phyloP scores from a whole-genome alignment of 2,329 filamentous ascomycete genomes.

The Amylocarpus encephaloides region DNA sequence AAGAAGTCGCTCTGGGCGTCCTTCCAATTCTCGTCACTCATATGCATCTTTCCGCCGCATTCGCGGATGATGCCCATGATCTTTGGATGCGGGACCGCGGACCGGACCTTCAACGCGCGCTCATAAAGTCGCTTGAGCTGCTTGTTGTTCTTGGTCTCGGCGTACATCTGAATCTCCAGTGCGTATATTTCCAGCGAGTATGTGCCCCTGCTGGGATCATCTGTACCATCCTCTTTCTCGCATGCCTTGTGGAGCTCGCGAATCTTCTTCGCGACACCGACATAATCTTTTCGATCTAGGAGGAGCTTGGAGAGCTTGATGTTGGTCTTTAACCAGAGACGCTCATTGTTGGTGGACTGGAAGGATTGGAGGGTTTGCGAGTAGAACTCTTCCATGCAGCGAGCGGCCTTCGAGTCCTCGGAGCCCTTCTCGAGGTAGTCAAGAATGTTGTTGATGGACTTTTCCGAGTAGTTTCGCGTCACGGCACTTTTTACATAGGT shows the following conservation, averaged over 20 bases:
- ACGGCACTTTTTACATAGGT: conserved; percentile 97
- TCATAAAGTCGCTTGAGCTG: conserved; percentile 90
- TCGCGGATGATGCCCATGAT: conserved; percentile 99
- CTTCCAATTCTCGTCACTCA: conserved; percentile 99
- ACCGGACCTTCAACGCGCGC: conserved; percentile 82
- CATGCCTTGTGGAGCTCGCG: conserved; percentile 85
- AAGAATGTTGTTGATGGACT: conserved; percentile 99
- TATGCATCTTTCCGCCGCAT: conserved; percentile 99
- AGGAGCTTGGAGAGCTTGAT: conserved; percentile 92
- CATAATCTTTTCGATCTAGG: conserved; percentile 85
- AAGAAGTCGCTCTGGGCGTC: conserved; percentile 97
- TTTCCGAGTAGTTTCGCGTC: conserved; percentile 96
- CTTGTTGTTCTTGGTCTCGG: conserved; percentile 95
- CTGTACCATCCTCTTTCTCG: conserved; percentile 76
- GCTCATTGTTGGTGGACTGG: conserved; percentile 95
- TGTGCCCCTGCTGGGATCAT: conserved; percentile 92
- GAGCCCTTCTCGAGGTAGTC: conserved; percentile 94
- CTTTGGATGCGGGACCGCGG: conserved; percentile 96
- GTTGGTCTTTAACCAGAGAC: conserved; percentile 95
- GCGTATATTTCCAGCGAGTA: conserved; percentile 95
- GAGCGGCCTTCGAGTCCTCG: conserved; percentile 62
- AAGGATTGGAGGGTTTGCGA: conserved; percentile 89
- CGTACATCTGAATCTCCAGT: conserved; percentile 97
- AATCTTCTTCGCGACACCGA: conserved; percentile 72
- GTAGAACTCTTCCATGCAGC: conserved; percentile 93